These are phyloP conservation scores for Solanum medicagineum DNA, from an alignment of 257 asterid species.

Conservation along the genomic window DNA sequence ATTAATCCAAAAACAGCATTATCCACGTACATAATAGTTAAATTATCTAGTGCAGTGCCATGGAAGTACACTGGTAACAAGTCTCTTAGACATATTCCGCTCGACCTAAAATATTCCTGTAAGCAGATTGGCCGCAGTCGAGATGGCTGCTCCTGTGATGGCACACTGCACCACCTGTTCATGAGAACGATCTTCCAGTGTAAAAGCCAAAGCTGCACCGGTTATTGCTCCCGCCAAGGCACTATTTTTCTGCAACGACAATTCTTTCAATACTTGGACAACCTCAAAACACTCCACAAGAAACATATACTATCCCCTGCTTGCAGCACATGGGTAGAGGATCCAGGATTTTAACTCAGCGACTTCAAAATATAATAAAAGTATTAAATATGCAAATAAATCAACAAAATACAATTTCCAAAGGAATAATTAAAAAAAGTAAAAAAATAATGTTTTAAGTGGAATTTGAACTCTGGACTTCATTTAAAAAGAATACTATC, in stretches of 20 bases:
- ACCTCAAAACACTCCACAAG: background rate
- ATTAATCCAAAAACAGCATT: background rate
- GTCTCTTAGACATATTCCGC: background rate
- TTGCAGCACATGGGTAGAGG: background rate
- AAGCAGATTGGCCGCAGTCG: constrained; percentile 79
- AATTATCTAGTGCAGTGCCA: background rate
- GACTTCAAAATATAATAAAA: no score
- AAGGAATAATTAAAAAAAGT: no score
- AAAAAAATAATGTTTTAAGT: no score
- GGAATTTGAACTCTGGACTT: no score
- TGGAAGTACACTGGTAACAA: background rate
- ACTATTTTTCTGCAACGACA: constrained; percentile 52
- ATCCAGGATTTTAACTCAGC: no score
- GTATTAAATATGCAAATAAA: no score
- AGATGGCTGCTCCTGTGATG: constrained; percentile 85
- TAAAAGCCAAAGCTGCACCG: constrained; percentile 76
- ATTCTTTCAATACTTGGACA: background rate
- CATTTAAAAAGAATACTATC: no score
- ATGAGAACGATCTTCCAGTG: constrained; percentile 49
- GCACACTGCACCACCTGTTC: constrained; percentile 79
- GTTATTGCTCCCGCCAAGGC: constrained; percentile 88
- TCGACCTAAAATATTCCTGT: constrained; percentile 47
- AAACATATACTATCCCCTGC: background rate
- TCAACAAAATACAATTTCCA: no score
- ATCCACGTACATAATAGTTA: background rate